These are phyloP conservation scores for Pseudocercospora pini-densiflorae DNA, from an alignment of 2,329 filamentous ascomycete species.

Conservation along the genomic window DNA sequence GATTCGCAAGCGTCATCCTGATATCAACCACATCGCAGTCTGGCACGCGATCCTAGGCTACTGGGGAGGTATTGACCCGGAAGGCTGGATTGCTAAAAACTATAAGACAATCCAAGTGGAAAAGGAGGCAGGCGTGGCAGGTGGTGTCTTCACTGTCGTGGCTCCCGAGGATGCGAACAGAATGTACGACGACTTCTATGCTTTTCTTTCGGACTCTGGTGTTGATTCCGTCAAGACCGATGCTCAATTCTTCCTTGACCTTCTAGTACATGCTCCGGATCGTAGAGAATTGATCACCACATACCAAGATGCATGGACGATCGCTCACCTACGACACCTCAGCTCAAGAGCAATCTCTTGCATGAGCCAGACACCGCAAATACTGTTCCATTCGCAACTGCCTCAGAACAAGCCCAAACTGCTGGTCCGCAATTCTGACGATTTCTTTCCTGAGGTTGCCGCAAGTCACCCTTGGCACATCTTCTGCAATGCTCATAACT, in stretches of 20 bases:
- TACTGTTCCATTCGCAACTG: conserved; percentile 83
- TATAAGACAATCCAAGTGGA: conserved; percentile 74
- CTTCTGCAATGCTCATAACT: conserved; percentile 91
- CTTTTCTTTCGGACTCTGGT: conserved; percentile 73
- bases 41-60: conserved; percentile 92
- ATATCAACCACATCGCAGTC: conserved; percentile 82
- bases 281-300: conserved; percentile 72
- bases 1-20: conserved; percentile 69
- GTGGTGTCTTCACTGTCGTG: conserved; percentile 73
- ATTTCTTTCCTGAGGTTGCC: conserved; percentile 86
- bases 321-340: conserved; percentile 78
- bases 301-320: conserved; percentile 86
- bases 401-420: conserved; percentile 75
- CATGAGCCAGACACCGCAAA: conserved; percentile 89
- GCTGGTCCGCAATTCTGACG: conserved; percentile 82
- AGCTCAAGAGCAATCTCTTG: conserved; percentile 80
- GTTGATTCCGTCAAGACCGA: conserved; percentile 93
- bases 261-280: conserved; percentile 68
- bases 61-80: conserved; percentile 84
- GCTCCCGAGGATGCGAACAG: conserved; percentile 72
- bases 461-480: conserved; percentile 92
- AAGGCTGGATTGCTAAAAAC: conserved; percentile 72
- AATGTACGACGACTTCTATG: conserved; percentile 92
- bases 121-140: conserved; percentile 61
- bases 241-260: conserved; percentile 86